Percentiles rank a stretch among this genome's conserved stretches.
Conservation (phyloP, 164 flowering plant species). For the Echeveria elegans region DNA sequence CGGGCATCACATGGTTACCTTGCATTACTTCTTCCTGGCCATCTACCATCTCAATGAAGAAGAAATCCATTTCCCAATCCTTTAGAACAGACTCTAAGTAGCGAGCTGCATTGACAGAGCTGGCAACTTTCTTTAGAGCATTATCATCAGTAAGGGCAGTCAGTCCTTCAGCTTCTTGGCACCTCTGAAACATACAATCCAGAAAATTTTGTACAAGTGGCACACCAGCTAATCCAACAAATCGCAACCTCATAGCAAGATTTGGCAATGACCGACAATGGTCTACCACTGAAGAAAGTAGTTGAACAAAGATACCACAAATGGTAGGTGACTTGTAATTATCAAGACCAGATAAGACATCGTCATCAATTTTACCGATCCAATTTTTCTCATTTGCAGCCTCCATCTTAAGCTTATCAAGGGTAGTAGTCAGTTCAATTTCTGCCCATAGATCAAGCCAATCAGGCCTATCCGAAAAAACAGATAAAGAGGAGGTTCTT, state of each 20-base stretch:
- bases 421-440: constrained; percentile 53
- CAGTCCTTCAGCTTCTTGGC: constrained; percentile 97
- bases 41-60: constrained; percentile 71
- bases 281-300: constrained; percentile 53
- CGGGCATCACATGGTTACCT: constrained; percentile 10
- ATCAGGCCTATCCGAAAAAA: constrained; percentile 87
- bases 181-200: constrained; percentile 50
- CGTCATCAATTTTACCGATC: constrained; percentile 42
- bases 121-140: constrained; percentile 62
- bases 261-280: constrained; percentile 68
- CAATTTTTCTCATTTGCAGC: constrained; percentile 62
- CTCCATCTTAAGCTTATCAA: constrained; percentile 55
- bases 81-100: constrained; percentile 55
- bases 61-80: constrained; percentile 79
- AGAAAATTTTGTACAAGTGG: constrained; percentile 56
- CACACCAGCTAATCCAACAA: constrained; percentile 46
- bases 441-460: constrained; percentile 96
- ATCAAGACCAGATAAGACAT: constrained; percentile 36
- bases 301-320: constrained; percentile 35
- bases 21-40: constrained; percentile 9
- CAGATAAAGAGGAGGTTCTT: constrained; percentile 61
- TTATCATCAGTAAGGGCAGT: constrained; percentile 77
- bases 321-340: constrained; percentile 58
- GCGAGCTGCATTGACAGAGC: constrained; percentile 63
- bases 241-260: constrained; percentile 49